These are phyloP conservation scores for Sugiyamaella japonica DNA, from an alignment of 1,139 yeast genomes.

Conservation along the genomic window DNA sequence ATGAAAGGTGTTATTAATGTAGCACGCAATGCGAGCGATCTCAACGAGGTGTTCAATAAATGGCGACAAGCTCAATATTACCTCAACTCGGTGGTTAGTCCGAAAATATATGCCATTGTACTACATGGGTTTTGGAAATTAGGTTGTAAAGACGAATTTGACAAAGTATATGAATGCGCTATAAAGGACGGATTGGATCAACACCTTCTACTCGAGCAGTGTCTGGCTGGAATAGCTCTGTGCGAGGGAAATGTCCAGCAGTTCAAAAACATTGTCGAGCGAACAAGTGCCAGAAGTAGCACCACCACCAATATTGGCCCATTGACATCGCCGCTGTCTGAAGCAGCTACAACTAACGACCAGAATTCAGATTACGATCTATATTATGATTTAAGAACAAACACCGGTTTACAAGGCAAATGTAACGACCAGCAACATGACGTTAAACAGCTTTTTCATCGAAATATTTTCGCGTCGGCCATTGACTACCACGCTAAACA, in stretches of 20 bases:
- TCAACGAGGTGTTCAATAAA: conserved; percentile 25
- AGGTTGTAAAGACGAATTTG: conserved; percentile 17
- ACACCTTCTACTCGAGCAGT: conserved; percentile 23
- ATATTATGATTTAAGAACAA: background rate
- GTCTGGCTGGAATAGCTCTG: conserved; percentile 23
- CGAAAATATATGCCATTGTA: conserved; percentile 18
- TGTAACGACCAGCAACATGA: background rate
- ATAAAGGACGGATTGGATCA: conserved; percentile 17
- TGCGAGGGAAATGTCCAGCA: conserved; percentile 18
- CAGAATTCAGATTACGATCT: background rate
- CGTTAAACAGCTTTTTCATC: conserved; percentile 5
- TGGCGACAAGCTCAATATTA: conserved; percentile 23
- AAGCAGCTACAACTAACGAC: background rate
- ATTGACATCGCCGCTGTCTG: background rate
- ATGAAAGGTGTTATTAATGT: conserved; percentile 24
- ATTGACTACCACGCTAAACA: conserved; percentile 13
- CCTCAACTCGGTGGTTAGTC: conserved; percentile 12
- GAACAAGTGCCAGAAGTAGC: background rate
- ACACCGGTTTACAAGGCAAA: background rate
- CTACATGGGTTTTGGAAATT: conserved; percentile 23
- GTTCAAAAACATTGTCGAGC: conserved; percentile 9
- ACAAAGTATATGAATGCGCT: conserved; percentile 16
- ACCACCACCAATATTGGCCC: background rate
- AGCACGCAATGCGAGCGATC: conserved; percentile 25
- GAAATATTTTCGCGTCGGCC: conserved; percentile 16